A percentile compares a stretch with the other conserved stretches of the same genome.
These are phyloP conservation scores for Tephrocybe sp. DNA, from an alignment of 768 basidiomycete genomes.

Conservation along the genomic window DNA sequence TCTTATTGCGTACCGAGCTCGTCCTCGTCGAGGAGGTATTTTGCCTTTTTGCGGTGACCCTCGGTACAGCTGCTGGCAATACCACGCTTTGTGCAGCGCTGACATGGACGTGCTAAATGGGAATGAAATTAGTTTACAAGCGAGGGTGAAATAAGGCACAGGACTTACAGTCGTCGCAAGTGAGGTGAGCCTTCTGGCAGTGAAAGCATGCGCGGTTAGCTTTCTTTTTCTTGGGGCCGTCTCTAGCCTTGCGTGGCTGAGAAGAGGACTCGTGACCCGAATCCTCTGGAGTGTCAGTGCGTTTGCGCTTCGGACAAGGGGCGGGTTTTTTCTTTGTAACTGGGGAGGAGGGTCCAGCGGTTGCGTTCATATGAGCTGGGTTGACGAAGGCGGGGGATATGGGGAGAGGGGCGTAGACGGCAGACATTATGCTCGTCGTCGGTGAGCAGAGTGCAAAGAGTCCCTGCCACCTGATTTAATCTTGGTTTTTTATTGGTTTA, in stretches of 20 bases:
- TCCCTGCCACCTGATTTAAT: slow-evolving; percentile 18
- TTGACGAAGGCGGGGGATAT: slow-evolving; percentile 36
- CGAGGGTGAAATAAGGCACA: slow-evolving; percentile 14
- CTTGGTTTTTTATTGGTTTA: slow-evolving; percentile 19
- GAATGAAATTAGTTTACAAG: slow-evolving; percentile 17
- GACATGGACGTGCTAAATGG: slow-evolving; percentile 86
- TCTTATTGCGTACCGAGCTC: slow-evolving; percentile 68
- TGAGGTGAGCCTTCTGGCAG: slow-evolving; percentile 96
- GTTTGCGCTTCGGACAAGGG: slow-evolving; percentile 54
- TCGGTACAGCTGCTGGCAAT: slow-evolving; percentile 88
- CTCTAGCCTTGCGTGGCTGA: slow-evolving; percentile 56
- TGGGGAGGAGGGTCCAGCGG: slow-evolving; percentile 42
- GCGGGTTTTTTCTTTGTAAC: slow-evolving; percentile 39
- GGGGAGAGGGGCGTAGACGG: slow-evolving; percentile 38
- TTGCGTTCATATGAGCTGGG: slow-evolving; percentile 44
- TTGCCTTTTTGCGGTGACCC: slow-evolving; percentile 96
- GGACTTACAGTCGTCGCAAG: slow-evolving; percentile 94
- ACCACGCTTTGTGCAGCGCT: slow-evolving; percentile 92
- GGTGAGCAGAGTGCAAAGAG: slow-evolving; percentile 19
- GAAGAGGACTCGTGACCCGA: slow-evolving; percentile 47
- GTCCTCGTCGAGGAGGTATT: slow-evolving; percentile 92
- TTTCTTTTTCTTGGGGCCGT: slow-evolving; percentile 92
- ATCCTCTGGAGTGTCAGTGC: slow-evolving; percentile 60
- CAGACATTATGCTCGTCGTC: slow-evolving; percentile 27
- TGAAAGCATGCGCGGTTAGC: slow-evolving; percentile 92